Evolutionary conservation across 805 yeast genomes (phyloP).

Genomic region (Cyberlindnera xylosilytica): DNA sequence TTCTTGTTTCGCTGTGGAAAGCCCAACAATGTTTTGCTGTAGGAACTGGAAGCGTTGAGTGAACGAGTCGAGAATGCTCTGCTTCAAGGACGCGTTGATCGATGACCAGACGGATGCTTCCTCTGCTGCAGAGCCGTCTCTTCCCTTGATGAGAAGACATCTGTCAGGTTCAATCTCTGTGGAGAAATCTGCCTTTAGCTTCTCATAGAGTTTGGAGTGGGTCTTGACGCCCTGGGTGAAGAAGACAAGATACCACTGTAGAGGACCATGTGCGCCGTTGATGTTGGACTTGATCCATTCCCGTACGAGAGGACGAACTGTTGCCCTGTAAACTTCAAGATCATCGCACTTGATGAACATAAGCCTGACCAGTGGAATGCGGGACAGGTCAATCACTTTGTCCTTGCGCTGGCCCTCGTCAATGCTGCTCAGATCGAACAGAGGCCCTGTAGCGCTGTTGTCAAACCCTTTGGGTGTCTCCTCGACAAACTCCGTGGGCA

Average conservation of each 20-base stretch:
- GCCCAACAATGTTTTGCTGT: constrained; percentile 3
- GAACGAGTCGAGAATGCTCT: constrained; percentile 52
- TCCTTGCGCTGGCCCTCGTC: neutral
- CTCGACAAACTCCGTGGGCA: constrained; percentile 53
- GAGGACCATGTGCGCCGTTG: constrained; percentile 38
- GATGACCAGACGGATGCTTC: constrained; percentile 50
- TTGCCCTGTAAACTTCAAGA: constrained; percentile 71
- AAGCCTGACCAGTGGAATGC: constrained; percentile 54
- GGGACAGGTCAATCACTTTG: constrained; percentile 9
- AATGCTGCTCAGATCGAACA: neutral
- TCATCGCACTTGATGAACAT: constrained; percentile 66
- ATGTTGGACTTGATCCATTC: constrained; percentile 66
- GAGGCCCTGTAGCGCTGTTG: constrained; percentile 8
- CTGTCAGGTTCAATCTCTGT: constrained; percentile 17
- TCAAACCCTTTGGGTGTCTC: constrained; percentile 46
- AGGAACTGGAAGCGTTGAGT: constrained; percentile 36
- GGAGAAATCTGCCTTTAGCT: constrained; percentile 50
- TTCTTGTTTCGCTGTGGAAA: neutral
- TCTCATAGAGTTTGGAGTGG: constrained; percentile 49
- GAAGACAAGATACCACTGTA: constrained; percentile 63
- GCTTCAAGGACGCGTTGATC: constrained; percentile 43
- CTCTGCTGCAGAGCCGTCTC: constrained; percentile 26
- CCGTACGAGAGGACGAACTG: constrained; percentile 74
- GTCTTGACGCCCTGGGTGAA: constrained; percentile 40
- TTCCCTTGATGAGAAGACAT: constrained; percentile 35